phyloP scores from a whole-genome alignment of 2,329 filamentous ascomycete genomes.

The Massarina eburnea region DNA sequence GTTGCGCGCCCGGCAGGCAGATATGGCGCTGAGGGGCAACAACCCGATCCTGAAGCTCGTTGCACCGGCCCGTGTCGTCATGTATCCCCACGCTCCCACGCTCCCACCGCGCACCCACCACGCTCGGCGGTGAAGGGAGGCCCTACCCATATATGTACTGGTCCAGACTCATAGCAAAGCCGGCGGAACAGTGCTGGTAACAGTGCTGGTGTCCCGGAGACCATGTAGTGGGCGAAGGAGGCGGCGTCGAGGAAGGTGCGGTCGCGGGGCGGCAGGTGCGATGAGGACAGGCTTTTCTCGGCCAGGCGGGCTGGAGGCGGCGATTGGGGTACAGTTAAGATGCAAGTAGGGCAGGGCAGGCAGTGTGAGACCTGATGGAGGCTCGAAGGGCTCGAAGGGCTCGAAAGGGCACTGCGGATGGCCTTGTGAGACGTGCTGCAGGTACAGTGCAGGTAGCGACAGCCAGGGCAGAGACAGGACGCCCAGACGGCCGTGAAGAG shows the following conservation, averaged over 20 bases:
- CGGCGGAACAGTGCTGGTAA: conserved; percentile 30
- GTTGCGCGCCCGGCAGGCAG: conserved; percentile 17
- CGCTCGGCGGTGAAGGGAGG: conserved; percentile 20
- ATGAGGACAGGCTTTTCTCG: background rate
- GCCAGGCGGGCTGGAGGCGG: background rate
- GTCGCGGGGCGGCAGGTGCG: conserved; percentile 14
- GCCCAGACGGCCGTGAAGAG: conserved; percentile 32
- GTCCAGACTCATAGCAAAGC: conserved; percentile 46
- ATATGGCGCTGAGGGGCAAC: conserved; percentile 14
- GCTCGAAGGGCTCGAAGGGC: conserved; percentile 9
- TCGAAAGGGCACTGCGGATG: conserved; percentile 24
- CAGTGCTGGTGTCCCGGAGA: conserved; percentile 25
- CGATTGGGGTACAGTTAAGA: background rate
- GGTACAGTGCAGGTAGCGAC: conserved; percentile 11
- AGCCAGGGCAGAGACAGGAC: conserved; percentile 26
- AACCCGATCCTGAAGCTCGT: conserved; percentile 8
- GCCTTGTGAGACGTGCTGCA: conserved; percentile 19
- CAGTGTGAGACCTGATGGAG: conserved; percentile 28
- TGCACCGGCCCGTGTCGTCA: conserved; percentile 14
- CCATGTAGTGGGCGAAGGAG: conserved; percentile 33
- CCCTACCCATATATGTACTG: conserved; percentile 46
- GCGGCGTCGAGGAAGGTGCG: conserved; percentile 13
- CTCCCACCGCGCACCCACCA: conserved; percentile 14
- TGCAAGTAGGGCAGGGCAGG: conserved; percentile 19
- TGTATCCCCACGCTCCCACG: conserved; percentile 8